Evolutionary conservation across 768 basidiomycete genomes (phyloP).

Genomic region (Cyclocybe cylindracea): DNA sequence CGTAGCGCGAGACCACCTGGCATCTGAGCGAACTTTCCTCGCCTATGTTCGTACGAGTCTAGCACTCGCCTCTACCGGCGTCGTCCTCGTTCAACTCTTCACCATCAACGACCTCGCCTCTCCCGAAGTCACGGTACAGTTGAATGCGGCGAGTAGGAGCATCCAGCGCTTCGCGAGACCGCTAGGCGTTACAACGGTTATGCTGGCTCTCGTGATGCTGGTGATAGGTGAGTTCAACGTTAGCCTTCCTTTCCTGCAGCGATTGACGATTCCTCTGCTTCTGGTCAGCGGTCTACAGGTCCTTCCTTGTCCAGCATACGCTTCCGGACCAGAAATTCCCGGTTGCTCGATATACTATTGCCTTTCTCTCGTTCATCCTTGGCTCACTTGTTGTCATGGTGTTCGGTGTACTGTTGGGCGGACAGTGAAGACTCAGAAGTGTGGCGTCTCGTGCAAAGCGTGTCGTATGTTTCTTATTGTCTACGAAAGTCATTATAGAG

Average conservation of each 20-base stretch:
- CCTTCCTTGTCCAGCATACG: not conserved
- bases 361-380: not conserved
- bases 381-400: not conserved
- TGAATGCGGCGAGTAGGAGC: not conserved
- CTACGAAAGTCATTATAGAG: too few species aligned
- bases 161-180: conserved; percentile 19
- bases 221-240: conserved; percentile 15
- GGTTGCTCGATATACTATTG: not conserved
- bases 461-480: too few species aligned
- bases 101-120: conserved; percentile 20
- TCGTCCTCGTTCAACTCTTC: conserved; percentile 29
- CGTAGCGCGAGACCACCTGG: conserved; percentile 56
- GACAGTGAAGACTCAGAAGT: not conserved
- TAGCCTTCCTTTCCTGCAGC: not conserved
- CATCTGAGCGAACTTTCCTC: conserved; percentile 53
- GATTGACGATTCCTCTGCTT: not conserved
- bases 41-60: conserved; percentile 56
- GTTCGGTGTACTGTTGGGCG: not conserved
- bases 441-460: too few species aligned
- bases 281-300: conserved; percentile 18
- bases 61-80: conserved; percentile 51
- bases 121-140: not conserved
- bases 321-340: not conserved
- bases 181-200: conserved; percentile 16
- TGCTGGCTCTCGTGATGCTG: conserved; percentile 17